Conservation (phyloP, 208 protist genomes). For the Hexamita inflata region DNA sequence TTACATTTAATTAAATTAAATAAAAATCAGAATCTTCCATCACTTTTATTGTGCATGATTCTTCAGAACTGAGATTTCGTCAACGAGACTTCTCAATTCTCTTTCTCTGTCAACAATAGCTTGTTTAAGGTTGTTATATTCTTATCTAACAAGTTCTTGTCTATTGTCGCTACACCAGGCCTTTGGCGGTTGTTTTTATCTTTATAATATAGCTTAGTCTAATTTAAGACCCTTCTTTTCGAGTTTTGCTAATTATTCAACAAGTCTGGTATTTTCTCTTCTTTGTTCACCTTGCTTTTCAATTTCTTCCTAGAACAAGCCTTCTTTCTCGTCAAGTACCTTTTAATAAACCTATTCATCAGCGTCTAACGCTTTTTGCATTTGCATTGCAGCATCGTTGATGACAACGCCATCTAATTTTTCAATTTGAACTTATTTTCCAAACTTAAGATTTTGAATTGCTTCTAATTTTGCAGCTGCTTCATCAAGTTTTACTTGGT, state of each 20-base stretch:
- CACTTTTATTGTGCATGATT: too few relatives aligned
- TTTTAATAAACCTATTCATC: neutral
- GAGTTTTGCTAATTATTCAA: neutral
- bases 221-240: neutral
- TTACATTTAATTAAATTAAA: too few relatives aligned
- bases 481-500: neutral
- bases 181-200: slow-evolving; percentile 10
- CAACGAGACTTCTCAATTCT: slow-evolving; percentile 9
- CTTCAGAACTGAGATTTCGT: slow-evolving; percentile 24
- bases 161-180: slow-evolving; percentile 20
- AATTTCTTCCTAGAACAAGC: neutral
- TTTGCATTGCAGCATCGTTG: neutral
- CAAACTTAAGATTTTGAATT: slow-evolving; percentile 22
- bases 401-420: slow-evolving; percentile 19
- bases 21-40: too few relatives aligned
- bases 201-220: neutral
- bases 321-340: neutral
- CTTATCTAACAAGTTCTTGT: slow-evolving; percentile 10
- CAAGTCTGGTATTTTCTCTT: neutral
- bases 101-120: slow-evolving; percentile 7
- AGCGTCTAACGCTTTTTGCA: neutral
- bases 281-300: neutral
- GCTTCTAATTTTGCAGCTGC: neutral
- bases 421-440: neutral
- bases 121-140: slow-evolving; percentile 23